A percentile compares a stretch with the other conserved stretches of the same genome.
Conservation (phyloP, 2,329 filamentous ascomycete genomes). For the Drechslerella coelobrocha region DNA sequence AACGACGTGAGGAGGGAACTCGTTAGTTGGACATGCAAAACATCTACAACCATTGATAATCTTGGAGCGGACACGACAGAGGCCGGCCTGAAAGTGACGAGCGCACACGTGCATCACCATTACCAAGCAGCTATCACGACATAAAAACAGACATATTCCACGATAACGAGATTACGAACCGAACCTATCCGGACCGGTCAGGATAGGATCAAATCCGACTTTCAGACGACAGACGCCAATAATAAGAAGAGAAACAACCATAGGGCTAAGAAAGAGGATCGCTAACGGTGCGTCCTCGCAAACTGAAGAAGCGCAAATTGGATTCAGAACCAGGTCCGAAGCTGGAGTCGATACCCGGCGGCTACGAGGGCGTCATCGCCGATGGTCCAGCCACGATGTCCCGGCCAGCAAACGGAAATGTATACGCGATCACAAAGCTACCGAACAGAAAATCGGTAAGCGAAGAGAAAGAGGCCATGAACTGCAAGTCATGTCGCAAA, state of each 20-base stretch:
- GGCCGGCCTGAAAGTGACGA: neutral
- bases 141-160: neutral
- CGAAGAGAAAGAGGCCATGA: slow-evolving; percentile 88
- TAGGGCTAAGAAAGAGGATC: slow-evolving; percentile 32
- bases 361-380: slow-evolving; percentile 50
- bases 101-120: neutral
- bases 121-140: neutral
- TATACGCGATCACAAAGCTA: slow-evolving; percentile 51
- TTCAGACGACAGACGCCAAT: neutral
- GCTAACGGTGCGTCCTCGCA: slow-evolving; percentile 38
- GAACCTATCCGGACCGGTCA: neutral
- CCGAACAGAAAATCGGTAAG: slow-evolving; percentile 68
- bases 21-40: neutral
- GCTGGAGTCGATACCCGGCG: slow-evolving; percentile 48
- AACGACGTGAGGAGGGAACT: neutral
- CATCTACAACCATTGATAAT: slow-evolving; percentile 2
- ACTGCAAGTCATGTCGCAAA: slow-evolving; percentile 92
- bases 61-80: neutral
- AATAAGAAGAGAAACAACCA: neutral
- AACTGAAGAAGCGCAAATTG: slow-evolving; percentile 36
- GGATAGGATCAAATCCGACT: neutral
- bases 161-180: neutral
- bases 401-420: slow-evolving; percentile 47
- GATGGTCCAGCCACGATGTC: slow-evolving; percentile 49
- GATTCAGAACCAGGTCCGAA: slow-evolving; percentile 42